Evolutionary conservation across 495 filamentous ascomycete species (phyloP), one percentile per base, ranked within the genome.

Genomic region (Parathielavia hyrcaniae): DNA sequence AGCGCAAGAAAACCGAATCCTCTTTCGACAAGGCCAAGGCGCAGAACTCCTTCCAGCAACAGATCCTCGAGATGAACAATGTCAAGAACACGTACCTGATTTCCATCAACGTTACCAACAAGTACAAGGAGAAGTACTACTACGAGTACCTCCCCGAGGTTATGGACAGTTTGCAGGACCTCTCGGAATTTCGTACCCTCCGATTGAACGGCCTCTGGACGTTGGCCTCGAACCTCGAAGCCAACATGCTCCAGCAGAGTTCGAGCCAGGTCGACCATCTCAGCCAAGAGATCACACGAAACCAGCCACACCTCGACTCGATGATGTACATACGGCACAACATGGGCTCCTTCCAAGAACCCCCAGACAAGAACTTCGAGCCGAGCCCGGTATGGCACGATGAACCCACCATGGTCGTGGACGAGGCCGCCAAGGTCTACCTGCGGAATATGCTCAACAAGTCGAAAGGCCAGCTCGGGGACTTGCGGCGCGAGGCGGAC

Each of bases 241-340:
- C 78, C 32, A 70, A 72, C 22, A 87, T 86, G 61, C 78, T 96
- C 14, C 76, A 82, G 52, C 82, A 84, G 49, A 88, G 90, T 66
- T 79, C 79, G 4, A 78, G 83, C n/a, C 80, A 86, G 50, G 75
- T 95, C 52, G 73, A 82, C 8, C 83, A 85, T 60, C 80, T 96
- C 7, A 70, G 84, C 35, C 79, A 81, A 39, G 92, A 97, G 66
- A 92, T 99, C 50, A 83, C 87, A 3, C 83, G 91, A 35, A 99
- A 99, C 65, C 80, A 86, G 52, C 93, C 95, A 2, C 78, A 83
- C 14, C 79, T 97, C 9, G 95, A 99, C 68, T 95, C 90, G 30
- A 87, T 92, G 77, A 99, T 99, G 95, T 99, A 95, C 72, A 82
- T 91, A 39, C 84, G 86, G 54, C 93, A 99, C 71, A 99, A 99